phyloP scores from a whole-genome alignment of 176 grass and related monocot genomes.

The Alloteropsis semialata region DNA sequence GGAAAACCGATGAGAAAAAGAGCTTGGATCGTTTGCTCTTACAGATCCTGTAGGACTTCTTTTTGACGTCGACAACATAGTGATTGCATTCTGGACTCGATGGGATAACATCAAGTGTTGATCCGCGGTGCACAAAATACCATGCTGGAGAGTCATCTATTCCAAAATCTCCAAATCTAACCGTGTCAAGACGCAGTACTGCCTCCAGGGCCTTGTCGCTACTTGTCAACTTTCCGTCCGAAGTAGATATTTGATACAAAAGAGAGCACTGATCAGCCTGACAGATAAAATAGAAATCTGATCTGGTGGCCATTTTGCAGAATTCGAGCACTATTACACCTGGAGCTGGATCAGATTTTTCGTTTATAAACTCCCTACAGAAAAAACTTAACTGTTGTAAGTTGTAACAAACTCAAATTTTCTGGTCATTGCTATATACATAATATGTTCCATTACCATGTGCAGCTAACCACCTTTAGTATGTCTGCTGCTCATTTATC shows the following conservation, averaged over 20 bases:
- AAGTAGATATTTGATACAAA: not conserved
- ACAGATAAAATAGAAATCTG: constrained; percentile 14
- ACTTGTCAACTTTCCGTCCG: not conserved
- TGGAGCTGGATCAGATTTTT: not conserved
- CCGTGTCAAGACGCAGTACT: not conserved
- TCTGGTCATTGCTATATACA: not conserved
- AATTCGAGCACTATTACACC: not conserved
- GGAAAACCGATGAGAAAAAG: not conserved
- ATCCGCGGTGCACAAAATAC: not conserved
- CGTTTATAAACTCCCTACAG: not conserved
- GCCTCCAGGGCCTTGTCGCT: not conserved
- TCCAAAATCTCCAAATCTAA: not conserved
- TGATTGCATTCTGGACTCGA: not conserved
- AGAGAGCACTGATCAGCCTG: not conserved
- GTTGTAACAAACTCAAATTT: not conserved
- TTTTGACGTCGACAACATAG: not conserved
- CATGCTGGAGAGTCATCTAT: not conserved
- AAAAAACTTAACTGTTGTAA: not conserved
- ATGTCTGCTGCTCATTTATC: not conserved
- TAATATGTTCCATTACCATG: too few species aligned
- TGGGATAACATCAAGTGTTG: not conserved
- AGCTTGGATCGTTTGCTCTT: not conserved
- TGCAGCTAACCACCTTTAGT: not conserved
- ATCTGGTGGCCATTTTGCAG: not conserved
- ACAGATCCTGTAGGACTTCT: not conserved